Evolutionary conservation across 805 yeast genomes (phyloP).

Genomic region (Nakazawaea anatomiae): DNA sequence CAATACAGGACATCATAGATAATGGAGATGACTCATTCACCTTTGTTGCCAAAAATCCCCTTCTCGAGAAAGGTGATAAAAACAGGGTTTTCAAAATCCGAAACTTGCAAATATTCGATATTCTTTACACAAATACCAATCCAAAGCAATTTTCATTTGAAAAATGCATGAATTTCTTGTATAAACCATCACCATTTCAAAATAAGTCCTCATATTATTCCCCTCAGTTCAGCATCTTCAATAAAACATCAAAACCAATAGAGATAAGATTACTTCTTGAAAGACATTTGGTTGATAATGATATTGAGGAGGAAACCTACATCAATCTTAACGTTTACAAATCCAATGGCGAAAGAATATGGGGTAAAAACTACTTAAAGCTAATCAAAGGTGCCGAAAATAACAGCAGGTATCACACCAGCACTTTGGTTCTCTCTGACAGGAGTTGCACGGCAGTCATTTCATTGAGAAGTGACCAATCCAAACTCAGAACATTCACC

Average conservation of each 20-base stretch:
- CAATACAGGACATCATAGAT: constrained; percentile 36
- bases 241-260: constrained; percentile 20
- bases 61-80: constrained; percentile 19
- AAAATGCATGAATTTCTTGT: constrained; percentile 19
- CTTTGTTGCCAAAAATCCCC: constrained; percentile 41
- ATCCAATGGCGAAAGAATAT: constrained; percentile 27
- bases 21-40: constrained; percentile 13
- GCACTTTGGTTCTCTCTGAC: constrained; percentile 17
- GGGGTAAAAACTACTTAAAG: constrained; percentile 12
- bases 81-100: constrained; percentile 21
- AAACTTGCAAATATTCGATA: constrained; percentile 35
- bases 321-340: constrained; percentile 17
- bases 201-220: constrained; percentile 19
- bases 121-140: constrained; percentile 66
- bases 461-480: constrained; percentile 8
- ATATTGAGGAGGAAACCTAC: constrained; percentile 9
- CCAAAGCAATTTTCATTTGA: constrained; percentile 24
- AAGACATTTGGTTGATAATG: constrained; percentile 31
- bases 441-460: constrained; percentile 17
- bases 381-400: constrained; percentile 16
- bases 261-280: constrained; percentile 46
- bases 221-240: constrained; percentile 40
- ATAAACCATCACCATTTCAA: constrained; percentile 15
- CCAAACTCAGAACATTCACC: constrained; percentile 11
- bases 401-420: constrained; percentile 26